These are phyloP conservation scores for Elongisporangium undulatum DNA, from an alignment of 352 stramenopile species.

Conservation along the genomic window DNA sequence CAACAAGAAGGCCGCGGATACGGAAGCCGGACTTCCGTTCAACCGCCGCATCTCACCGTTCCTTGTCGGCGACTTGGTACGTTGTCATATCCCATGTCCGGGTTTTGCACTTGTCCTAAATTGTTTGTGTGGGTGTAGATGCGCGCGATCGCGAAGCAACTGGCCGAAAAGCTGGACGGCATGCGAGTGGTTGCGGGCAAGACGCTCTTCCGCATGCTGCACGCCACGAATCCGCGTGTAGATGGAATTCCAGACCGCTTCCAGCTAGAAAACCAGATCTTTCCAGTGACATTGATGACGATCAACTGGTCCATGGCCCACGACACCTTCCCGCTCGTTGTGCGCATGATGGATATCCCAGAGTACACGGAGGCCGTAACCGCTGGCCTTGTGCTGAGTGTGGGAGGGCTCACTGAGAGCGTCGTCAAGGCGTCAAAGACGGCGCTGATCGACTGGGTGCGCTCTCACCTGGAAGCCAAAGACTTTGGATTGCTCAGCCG, in stretches of 20 bases:
- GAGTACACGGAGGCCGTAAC: conserved; percentile 83
- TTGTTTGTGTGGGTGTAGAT: conserved; percentile 31
- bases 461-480: conserved; percentile 37
- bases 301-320: conserved; percentile 82
- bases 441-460: conserved; percentile 61
- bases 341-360: conserved; percentile 82
- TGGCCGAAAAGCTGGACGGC: conserved; percentile 95
- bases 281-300: conserved; percentile 34
- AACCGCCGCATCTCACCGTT: conserved; percentile 30
- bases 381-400: conserved; percentile 91
- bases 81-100: neutral
- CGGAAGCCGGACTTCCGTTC: conserved; percentile 17
- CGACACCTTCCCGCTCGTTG: conserved; percentile 90
- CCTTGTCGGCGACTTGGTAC: conserved; percentile 37
- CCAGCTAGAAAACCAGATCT: conserved; percentile 61
- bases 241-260: conserved; percentile 74
- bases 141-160: conserved; percentile 90
- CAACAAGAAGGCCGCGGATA: neutral
- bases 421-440: conserved; percentile 83
- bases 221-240: conserved; percentile 53
- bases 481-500: conserved; percentile 61
- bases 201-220: conserved; percentile 86
- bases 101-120: neutral
- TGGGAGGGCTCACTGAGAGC: conserved; percentile 94
- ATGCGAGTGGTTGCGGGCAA: conserved; percentile 87